Evolutionary conservation across 331 rosid species (phyloP).

Genomic region (Erythrophleum ivorense): DNA sequence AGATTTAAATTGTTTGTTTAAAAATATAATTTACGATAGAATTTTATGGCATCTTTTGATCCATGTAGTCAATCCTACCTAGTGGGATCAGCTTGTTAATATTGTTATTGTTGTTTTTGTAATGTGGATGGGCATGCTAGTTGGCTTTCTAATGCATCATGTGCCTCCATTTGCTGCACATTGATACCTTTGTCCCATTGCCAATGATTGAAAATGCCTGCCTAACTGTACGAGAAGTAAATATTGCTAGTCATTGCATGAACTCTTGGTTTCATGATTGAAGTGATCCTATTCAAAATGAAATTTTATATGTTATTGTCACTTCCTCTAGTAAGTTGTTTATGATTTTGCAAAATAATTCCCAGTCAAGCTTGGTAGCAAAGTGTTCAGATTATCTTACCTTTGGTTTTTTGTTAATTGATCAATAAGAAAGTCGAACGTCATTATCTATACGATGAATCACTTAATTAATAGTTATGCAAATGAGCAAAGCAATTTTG

Average conservation of each 20-base stretch:
- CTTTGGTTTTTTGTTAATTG: slow-evolving; percentile 7
- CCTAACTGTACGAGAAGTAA: background rate
- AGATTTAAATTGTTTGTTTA: too few species aligned
- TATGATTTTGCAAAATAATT: slow-evolving; percentile 30
- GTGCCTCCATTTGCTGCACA: slow-evolving; percentile 20
- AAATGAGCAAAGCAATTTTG: slow-evolving; percentile 11
- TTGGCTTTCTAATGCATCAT: background rate
- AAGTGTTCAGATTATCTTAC: slow-evolving; percentile 4
- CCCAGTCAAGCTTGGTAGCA: slow-evolving; percentile 19
- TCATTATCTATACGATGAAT: background rate
- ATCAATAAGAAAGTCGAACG: background rate
- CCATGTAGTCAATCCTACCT: too few species aligned
- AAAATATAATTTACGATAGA: too few species aligned
- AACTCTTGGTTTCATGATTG: slow-evolving; percentile 3
- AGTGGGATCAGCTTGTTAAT: too few species aligned
- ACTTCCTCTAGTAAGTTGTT: slow-evolving; percentile 13
- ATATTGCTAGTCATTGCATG: slow-evolving; percentile 20
- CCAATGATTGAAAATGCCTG: background rate
- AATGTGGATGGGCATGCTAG: background rate
- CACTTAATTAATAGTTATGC: background rate
- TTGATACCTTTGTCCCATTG: background rate
- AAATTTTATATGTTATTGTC: background rate
- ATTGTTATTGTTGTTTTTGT: too few species aligned
- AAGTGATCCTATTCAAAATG: background rate
- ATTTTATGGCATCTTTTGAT: too few species aligned